Conservation (phyloP, 1,284 basidiomycete species). For the Cystobasidium sp. region DNA sequence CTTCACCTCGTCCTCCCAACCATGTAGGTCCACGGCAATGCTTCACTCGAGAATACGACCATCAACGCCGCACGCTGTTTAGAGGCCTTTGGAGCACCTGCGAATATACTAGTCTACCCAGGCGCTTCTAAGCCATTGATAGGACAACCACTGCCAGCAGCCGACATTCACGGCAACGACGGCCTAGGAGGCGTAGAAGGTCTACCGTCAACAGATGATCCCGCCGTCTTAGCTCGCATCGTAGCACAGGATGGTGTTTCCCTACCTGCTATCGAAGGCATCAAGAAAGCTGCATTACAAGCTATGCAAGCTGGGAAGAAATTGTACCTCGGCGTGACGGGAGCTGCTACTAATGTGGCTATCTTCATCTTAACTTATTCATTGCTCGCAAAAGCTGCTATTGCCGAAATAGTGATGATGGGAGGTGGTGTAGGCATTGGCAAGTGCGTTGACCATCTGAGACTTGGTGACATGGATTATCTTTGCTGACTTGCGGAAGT, state of each 20-base stretch:
- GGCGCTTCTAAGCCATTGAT: conserved; percentile 71
- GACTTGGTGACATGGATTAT: not conserved
- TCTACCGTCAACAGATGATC: conserved; percentile 57
- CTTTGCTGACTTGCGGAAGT: not conserved
- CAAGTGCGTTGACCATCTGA: conserved; percentile 58
- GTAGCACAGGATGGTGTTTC: not conserved
- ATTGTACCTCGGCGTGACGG: conserved; percentile 71
- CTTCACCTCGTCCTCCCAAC: not conserved
- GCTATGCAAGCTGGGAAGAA: conserved; percentile 56
- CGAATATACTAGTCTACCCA: conserved; percentile 66
- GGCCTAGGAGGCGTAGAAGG: conserved; percentile 80
- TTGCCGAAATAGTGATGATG: conserved; percentile 82
- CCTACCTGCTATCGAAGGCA: conserved; percentile 19
- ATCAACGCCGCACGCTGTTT: conserved; percentile 74
- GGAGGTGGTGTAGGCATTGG: conserved; percentile 81
- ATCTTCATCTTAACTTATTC: conserved; percentile 73
- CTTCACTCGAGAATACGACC: conserved; percentile 66
- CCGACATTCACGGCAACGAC: conserved; percentile 77
- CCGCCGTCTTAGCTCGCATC: conserved; percentile 13
- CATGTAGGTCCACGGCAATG: conserved; percentile 74
- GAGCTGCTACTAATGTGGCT: conserved; percentile 82
- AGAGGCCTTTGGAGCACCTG: conserved; percentile 68
- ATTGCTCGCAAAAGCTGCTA: conserved; percentile 65
- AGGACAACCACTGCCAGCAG: conserved; percentile 58
- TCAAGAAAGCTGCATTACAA: conserved; percentile 13